Evolutionary conservation across 2,329 filamentous ascomycete species (phyloP).

Genomic region (Aspergillus versicolor): DNA sequence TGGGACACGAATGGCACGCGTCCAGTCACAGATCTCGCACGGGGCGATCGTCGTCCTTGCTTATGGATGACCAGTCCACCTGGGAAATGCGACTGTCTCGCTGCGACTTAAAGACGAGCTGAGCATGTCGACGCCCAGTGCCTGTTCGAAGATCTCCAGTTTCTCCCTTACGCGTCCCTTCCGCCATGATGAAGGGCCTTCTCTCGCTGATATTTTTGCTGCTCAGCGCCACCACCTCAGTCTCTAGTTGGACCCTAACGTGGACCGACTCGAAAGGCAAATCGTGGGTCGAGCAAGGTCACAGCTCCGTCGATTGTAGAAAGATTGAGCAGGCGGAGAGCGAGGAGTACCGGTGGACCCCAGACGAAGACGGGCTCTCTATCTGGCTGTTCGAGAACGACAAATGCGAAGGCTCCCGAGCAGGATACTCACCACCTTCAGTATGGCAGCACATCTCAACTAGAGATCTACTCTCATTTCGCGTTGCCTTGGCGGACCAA

Average conservation of each 20-base stretch:
- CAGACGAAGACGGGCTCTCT: neutral
- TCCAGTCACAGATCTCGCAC: too few species aligned
- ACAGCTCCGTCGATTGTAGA: neutral
- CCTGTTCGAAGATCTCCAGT: neutral
- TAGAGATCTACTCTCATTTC: constrained; percentile 8
- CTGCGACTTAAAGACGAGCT: neutral
- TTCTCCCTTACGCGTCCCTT: neutral
- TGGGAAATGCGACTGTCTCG: neutral
- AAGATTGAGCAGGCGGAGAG: constrained; percentile 12
- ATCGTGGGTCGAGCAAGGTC: neutral
- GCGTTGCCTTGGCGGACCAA: constrained; percentile 2
- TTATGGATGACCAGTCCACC: neutral
- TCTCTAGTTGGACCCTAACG: constrained; percentile 14
- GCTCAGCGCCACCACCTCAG: neutral
- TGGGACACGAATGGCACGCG: neutral
- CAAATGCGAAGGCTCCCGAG: constrained; percentile 6
- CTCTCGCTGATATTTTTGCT: neutral
- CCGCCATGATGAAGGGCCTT: neutral
- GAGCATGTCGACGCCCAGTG: too few species aligned
- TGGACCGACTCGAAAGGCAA: constrained; percentile 7
- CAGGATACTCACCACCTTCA: constrained; percentile 7
- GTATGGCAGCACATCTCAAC: constrained; percentile 9
- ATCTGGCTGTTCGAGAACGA: constrained; percentile 12
- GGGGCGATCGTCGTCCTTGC: neutral
- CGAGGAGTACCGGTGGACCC: constrained; percentile 8